A percentile compares a stretch with the other conserved stretches of the same genome.
Conservation (phyloP, 495 filamentous ascomycete species). For the Sordaria brevicollis region DNA sequence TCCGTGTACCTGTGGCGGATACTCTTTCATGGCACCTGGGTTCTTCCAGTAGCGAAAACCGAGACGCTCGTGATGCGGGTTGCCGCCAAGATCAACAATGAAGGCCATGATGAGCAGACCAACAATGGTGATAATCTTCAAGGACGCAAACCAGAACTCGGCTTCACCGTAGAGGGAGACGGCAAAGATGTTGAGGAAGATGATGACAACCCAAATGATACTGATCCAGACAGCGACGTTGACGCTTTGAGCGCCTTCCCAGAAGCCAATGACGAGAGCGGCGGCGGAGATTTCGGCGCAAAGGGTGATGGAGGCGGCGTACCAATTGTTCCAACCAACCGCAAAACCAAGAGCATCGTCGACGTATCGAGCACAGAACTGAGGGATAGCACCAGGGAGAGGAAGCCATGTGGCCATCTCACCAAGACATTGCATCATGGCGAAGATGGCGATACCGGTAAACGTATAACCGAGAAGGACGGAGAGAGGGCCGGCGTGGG, state of each 20-base stretch:
- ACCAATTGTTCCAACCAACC: slow-evolving; percentile 55
- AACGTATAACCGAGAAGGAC: slow-evolving; percentile 39
- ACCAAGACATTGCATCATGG: slow-evolving; percentile 31
- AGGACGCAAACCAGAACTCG: slow-evolving; percentile 42
- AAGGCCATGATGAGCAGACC: slow-evolving; percentile 53
- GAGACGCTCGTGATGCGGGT: slow-evolving; percentile 38
- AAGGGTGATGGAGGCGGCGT: slow-evolving; percentile 21
- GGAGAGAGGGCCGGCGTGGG: slow-evolving; percentile 48
- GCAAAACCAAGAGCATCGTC: slow-evolving; percentile 64
- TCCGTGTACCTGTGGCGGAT: slow-evolving; percentile 31
- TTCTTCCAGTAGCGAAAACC: slow-evolving; percentile 57
- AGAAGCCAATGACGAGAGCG: slow-evolving; percentile 37
- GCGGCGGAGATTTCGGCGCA: slow-evolving; percentile 30
- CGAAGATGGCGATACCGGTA: slow-evolving; percentile 16
- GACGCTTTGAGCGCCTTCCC: slow-evolving; percentile 23
- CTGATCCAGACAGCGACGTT: slow-evolving; percentile 44
- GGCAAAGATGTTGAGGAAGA: slow-evolving; percentile 23
- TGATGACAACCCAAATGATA: slow-evolving; percentile 21
- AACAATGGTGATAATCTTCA: slow-evolving; percentile 53
- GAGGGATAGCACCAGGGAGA: slow-evolving; percentile 33
- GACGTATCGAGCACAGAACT: slow-evolving; percentile 60
- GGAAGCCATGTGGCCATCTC: slow-evolving; percentile 55
- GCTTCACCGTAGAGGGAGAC: slow-evolving; percentile 39
- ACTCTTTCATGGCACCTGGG: slow-evolving; percentile 51
- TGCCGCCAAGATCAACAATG: slow-evolving; percentile 51